phyloP scores from a whole-genome alignment of 257 asterid genomes.

The Vinca minor region DNA sequence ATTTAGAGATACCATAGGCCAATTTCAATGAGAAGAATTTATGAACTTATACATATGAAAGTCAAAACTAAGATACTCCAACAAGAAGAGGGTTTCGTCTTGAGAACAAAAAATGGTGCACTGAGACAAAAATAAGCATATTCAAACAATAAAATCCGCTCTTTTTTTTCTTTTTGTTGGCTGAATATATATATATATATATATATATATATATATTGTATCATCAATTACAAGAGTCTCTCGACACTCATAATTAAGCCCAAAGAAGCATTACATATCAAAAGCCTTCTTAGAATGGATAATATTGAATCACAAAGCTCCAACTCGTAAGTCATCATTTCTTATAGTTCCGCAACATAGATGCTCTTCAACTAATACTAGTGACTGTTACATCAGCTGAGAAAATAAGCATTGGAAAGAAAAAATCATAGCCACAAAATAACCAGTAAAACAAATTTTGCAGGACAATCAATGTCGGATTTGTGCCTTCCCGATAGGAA shows the following conservation, averaged over 20 bases:
- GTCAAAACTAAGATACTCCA: background rate
- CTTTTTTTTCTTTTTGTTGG: too few species aligned
- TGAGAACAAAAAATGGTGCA: background rate
- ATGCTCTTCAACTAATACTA: background rate
- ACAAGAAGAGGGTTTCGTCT: background rate
- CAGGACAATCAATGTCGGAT: background rate
- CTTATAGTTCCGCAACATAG: background rate
- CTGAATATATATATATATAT: too few species aligned
- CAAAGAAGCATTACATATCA: background rate
- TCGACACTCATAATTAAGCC: background rate
- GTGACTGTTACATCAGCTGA: background rate
- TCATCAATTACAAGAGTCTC: background rate
- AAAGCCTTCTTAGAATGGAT: background rate
- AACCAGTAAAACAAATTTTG: background rate
- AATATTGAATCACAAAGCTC: background rate
- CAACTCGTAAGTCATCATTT: background rate
- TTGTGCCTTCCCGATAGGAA: too few species aligned
- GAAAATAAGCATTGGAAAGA: background rate
- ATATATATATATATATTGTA: too few species aligned
- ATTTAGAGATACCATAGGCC: background rate
- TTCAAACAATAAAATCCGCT: background rate
- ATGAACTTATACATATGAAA: background rate
- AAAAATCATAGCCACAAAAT: background rate
- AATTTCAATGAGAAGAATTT: background rate
- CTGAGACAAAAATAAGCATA: background rate